Evolutionary conservation across 768 basidiomycete genomes (phyloP).

Genomic region (Boletellus ananiceps): DNA sequence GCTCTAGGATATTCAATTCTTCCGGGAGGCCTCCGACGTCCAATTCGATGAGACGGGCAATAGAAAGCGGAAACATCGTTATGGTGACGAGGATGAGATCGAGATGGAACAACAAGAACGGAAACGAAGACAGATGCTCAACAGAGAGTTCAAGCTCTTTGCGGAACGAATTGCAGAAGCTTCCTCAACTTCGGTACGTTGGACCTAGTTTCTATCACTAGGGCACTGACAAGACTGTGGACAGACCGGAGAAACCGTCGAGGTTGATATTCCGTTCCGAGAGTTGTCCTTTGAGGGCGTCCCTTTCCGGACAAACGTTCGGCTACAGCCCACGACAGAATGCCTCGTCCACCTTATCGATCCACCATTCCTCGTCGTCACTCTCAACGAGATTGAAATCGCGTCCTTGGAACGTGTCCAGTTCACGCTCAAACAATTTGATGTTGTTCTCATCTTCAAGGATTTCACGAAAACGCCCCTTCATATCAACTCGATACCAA

Average conservation of each 20-base stretch:
- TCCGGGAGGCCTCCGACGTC: constrained; percentile 94
- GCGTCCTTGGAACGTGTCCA: constrained; percentile 96
- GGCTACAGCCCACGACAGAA: constrained; percentile 93
- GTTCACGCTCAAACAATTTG: constrained; percentile 94
- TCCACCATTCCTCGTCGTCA: constrained; percentile 93
- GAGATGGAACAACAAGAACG: constrained; percentile 98
- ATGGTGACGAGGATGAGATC: constrained; percentile 98
- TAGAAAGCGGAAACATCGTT: constrained; percentile 92
- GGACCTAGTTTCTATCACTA: background rate
- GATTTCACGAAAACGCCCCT: constrained; percentile 91
- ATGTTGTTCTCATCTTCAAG: constrained; percentile 94
- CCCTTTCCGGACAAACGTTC: constrained; percentile 90
- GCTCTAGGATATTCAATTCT: constrained; percentile 91
- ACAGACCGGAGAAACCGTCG: constrained; percentile 77
- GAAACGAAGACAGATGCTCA: constrained; percentile 80
- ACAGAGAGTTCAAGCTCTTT: constrained; percentile 92
- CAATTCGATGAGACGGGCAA: constrained; percentile 99
- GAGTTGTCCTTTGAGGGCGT: constrained; percentile 97
- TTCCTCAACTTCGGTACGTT: constrained; percentile 64
- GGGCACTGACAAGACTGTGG: background rate
- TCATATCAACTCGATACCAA: constrained; percentile 96
- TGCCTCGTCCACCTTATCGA: constrained; percentile 95
- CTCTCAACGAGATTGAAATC: constrained; percentile 91
- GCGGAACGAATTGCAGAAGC: constrained; percentile 90
- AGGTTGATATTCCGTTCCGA: constrained; percentile 94